Evolutionary conservation across 306 rosid species (phyloP), one percentile per base, ranked within the genome.

Genomic region (Vicia sativa): DNA sequence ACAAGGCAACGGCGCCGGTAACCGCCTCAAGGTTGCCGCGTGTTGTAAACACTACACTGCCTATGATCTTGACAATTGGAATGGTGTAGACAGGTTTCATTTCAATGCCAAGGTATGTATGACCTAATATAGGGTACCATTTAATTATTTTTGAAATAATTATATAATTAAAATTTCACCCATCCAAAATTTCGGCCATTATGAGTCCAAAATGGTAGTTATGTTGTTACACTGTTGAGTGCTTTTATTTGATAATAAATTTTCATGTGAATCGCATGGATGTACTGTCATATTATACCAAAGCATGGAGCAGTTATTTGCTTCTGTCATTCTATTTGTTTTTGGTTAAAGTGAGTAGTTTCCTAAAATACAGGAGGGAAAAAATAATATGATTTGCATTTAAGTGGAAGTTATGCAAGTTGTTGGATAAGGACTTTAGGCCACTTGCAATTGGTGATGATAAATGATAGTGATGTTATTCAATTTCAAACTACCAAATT

Each of bases 31-130:
- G 86, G 93, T 92, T 58, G 98, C 98, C 0, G 98, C 98, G 21
- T 92, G 93, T 14, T 92, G 98, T 41, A 92, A 92, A 69, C 98
- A 92, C 55, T 92, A 84, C 80, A 90, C 96, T 0, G 98, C 98
- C 66, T 92, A 92, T 59, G 98, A 92, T 68, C 91, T 92, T 39
- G 98, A 92, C 73, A 92, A 90, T 5, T 92, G 98, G 98, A 90
- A 80, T 0, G 91, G 98, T 3, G 71, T 88, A 0, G 96, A 92
- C 62, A 83, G 98, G 38, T 80, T 71, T 37, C 96, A 92, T 78
- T 92, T 92, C 80, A 87, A 92, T n/a, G 98, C 98, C 26, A 83
- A 37, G 91, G 98, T 92, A 76, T 38, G 14, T 23, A 57, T n/a
- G 28, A 11, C 13, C 29, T 54, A 67, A 5, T 45, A 21, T 39